phyloP scores from a whole-genome alignment of 2,329 filamentous ascomycete species.

The Colletotrichum camelliae region DNA sequence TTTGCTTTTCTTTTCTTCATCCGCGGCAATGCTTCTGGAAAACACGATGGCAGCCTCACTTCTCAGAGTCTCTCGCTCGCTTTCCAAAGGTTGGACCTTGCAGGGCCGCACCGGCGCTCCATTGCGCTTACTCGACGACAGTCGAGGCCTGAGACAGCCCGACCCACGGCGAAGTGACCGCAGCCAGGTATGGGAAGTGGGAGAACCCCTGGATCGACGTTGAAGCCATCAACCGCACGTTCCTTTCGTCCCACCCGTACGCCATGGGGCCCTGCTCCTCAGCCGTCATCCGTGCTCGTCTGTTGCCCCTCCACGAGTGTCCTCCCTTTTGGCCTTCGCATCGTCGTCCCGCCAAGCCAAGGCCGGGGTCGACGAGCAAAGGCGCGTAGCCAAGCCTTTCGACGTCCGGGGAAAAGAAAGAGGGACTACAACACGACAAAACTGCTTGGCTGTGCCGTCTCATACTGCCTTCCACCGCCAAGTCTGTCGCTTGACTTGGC shows the following conservation, averaged over 20 bases:
- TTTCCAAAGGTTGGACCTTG: background rate
- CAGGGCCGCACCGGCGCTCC: background rate
- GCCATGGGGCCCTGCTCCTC: background rate
- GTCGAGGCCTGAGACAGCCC: background rate
- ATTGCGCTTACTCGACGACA: background rate
- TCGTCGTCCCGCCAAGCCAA: slow-evolving; percentile 4
- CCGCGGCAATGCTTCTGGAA: background rate
- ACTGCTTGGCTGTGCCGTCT: slow-evolving; percentile 7
- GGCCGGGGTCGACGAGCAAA: background rate
- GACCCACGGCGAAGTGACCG: background rate
- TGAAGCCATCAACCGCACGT: background rate
- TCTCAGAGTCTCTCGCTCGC: background rate
- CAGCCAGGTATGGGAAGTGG: background rate
- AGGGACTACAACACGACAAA: background rate
- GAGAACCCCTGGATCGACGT: background rate
- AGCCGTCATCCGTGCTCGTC: background rate
- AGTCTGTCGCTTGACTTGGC: slow-evolving; percentile 1
- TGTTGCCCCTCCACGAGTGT: too few species aligned
- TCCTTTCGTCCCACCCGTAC: background rate
- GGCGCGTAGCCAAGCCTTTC: background rate
- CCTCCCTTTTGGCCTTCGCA: background rate
- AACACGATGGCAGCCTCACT: background rate
- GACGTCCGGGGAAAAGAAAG: background rate
- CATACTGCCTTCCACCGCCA: background rate
- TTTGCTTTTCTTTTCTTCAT: background rate